phyloP scores from a whole-genome alignment of 805 yeast genomes.

The Cyberlindnera maclurae region DNA sequence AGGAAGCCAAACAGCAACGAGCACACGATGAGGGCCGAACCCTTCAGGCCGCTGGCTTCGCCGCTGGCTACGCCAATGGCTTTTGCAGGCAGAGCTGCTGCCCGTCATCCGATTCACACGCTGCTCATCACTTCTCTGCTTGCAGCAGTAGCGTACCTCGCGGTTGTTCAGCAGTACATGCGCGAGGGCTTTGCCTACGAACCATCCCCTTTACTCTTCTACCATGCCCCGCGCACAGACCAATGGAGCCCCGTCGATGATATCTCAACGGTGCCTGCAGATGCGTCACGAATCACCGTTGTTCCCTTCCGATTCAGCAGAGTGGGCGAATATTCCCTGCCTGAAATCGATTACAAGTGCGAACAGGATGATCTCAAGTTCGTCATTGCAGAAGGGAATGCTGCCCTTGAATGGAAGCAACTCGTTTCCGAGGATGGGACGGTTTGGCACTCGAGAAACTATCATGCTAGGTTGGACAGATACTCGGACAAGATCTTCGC shows the following conservation, averaged over 20 bases:
- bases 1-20: background rate
- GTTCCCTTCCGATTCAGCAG: constrained; percentile 54
- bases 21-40: constrained; percentile 16
- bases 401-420: constrained; percentile 8
- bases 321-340: constrained; percentile 33
- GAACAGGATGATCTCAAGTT: constrained; percentile 35
- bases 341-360: constrained; percentile 34
- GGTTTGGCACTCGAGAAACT: constrained; percentile 53
- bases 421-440: constrained; percentile 34
- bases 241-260: constrained; percentile 47
- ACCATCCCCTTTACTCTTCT: constrained; percentile 25
- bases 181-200: constrained; percentile 27
- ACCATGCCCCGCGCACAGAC: constrained; percentile 27
- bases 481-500: constrained; percentile 45
- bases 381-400: constrained; percentile 19
- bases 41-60: constrained; percentile 26
- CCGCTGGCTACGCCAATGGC: constrained; percentile 35
- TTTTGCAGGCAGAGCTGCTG: constrained; percentile 45
- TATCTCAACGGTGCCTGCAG: constrained; percentile 24
- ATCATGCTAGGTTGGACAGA: constrained; percentile 46
- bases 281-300: constrained; percentile 41
- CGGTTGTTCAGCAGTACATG: constrained; percentile 61
- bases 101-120: constrained; percentile 82
- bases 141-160: constrained; percentile 75
- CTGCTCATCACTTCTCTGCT: constrained; percentile 63